Base-by-base conservation (phyloP, 2,329 filamentous ascomycete genomes). In the Talaromyces sp. region DNA sequence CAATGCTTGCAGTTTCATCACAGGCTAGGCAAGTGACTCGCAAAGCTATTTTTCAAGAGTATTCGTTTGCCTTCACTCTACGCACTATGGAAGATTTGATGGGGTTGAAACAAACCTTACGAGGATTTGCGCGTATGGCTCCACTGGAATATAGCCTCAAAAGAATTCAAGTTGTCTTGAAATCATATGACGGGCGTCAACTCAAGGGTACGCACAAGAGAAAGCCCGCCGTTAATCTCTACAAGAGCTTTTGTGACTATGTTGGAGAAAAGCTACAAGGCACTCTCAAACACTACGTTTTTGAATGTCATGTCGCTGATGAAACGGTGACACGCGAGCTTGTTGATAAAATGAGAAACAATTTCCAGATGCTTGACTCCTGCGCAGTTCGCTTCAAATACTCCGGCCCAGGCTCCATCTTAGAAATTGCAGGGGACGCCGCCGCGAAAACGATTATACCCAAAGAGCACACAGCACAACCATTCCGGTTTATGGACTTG, bases 401-500 rank as follows among this genome's bases (percentile, higher is more conserved):
- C 28, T 30, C 3, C 10, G 23, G 50, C 30, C 16, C 12, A 12
- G 42, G 23, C 44, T 31, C 30, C 10, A 28, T 31, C 14, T 31
- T 53, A 7, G 3, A 12, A 3, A 53, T 47, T 57, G 40, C 56
- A 44, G 12, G 9, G 6, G 3, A 50, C 16, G 42, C 42, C n/a
- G 40, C 40, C 33, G 7, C 23, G n/a, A 31, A 31, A 14, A 30
- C 56, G 3, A 57, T 7, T 12, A 3, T 9, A 16, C 10, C 2
- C 18, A 14, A n/a, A n/a, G 5, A 59, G 31, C 7, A 31, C 14
- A 30, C 30, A 5, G 18, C 23, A 16, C 16, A 53, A 16, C 18
- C 63, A 0, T 72, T 72, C 56, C 64, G 61, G 3, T 72, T 68
- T 51, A 58, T 61, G 28, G 52, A 61, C 28, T 65, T 72, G 8